phyloP scores from a whole-genome alignment of 164 flowering plant genomes.

The Nymphaea thermarum region DNA sequence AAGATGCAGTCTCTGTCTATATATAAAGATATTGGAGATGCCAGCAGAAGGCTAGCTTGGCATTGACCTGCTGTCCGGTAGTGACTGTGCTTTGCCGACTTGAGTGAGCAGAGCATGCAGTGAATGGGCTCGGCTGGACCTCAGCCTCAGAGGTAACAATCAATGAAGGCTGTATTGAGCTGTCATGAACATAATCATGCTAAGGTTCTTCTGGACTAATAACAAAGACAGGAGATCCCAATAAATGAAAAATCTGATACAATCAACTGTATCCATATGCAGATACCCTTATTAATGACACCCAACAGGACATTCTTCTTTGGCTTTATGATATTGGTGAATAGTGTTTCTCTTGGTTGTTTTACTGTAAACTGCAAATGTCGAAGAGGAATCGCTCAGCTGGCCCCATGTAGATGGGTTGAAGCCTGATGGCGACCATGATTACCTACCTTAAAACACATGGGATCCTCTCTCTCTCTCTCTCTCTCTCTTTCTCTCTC shows the following conservation, averaged over 20 bases:
- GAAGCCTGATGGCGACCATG: background rate
- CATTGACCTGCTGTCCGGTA: too few relatives aligned
- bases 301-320: background rate
- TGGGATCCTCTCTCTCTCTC: too few relatives aligned
- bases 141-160: background rate
- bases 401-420: background rate
- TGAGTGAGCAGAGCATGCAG: background rate
- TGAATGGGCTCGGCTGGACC: background rate
- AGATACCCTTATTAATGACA: background rate
- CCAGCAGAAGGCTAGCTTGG: too few relatives aligned
- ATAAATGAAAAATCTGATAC: background rate
- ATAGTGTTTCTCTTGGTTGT: background rate
- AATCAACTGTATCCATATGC: background rate
- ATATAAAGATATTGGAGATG: too few relatives aligned
- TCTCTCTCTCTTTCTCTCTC: too few relatives aligned
- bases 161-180: background rate
- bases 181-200: background rate
- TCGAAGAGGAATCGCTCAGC: background rate
- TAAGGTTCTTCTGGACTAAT: too few relatives aligned
- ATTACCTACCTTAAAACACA: background rate
- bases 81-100: background rate
- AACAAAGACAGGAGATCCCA: background rate
- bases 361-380: background rate
- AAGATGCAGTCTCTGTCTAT: too few relatives aligned
- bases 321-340: background rate